Conservation (phyloP, 352 stramenopile genomes). For the Globisporangium spinosum region DNA sequence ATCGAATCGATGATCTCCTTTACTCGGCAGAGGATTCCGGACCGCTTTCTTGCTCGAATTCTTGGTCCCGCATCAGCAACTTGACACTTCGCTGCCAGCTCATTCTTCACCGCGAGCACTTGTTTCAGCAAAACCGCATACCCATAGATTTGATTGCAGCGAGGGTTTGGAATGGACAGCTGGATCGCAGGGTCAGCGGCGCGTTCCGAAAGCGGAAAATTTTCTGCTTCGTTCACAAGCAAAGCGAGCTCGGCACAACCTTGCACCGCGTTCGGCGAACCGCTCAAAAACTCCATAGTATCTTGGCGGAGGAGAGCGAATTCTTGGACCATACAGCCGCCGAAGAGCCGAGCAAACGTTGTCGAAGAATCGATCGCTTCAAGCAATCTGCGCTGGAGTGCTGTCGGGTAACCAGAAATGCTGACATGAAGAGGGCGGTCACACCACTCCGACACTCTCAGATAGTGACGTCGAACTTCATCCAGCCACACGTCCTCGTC, state of each 20-base stretch:
- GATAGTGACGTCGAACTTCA: conserved; percentile 7
- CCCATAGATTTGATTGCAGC: not conserved
- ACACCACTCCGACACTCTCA: conserved; percentile 5
- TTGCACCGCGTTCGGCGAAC: not conserved
- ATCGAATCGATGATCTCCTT: conserved; percentile 1
- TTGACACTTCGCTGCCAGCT: conserved; percentile 5
- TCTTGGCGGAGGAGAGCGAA: not conserved
- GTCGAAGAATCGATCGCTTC: not conserved
- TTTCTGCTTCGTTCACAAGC: conserved; percentile 16
- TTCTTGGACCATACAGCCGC: conserved; percentile 14
- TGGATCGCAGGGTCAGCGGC: not conserved
- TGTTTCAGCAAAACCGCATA: conserved; percentile 17
- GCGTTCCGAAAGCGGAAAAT: not conserved
- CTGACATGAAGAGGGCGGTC: conserved; percentile 12
- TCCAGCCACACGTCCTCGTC: conserved; percentile 6
- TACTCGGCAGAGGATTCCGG: not conserved
- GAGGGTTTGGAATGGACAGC: not conserved
- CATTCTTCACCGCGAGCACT: conserved; percentile 4
- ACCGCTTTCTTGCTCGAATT: not conserved
- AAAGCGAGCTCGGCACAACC: conserved; percentile 12
- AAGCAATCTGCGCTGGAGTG: conserved; percentile 6
- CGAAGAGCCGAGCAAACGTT: conserved; percentile 1
- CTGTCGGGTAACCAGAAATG: conserved; percentile 6
- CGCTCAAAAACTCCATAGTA: not conserved
- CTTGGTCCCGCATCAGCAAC: not conserved